Percentiles rank a stretch among this genome's conserved stretches.
These are phyloP conservation scores for Phaeodactylum tricornutum DNA, from an alignment of 108 stramenopile genomes.

Conservation along the genomic window DNA sequence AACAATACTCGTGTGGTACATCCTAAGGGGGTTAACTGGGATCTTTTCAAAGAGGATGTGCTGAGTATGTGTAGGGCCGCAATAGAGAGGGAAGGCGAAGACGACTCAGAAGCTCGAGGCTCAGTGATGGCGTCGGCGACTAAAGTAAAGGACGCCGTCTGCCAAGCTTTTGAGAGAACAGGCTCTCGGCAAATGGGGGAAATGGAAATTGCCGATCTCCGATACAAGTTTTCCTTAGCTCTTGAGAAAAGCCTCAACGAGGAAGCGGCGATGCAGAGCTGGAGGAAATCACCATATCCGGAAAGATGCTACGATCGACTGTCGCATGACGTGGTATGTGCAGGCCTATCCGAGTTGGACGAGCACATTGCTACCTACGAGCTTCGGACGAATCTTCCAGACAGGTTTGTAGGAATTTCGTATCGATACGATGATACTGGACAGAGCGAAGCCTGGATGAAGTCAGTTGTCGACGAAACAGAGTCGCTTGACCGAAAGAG, in stretches of 20 bases:
- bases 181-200: slow-evolving; percentile 42
- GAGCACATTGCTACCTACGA: slow-evolving; percentile 70
- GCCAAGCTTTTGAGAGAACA: slow-evolving; percentile 50
- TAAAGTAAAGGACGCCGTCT: slow-evolving; percentile 53
- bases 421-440: slow-evolving; percentile 77
- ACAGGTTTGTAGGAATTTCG: slow-evolving; percentile 70
- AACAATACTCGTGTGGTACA: slow-evolving; percentile 27
- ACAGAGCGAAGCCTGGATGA: slow-evolving; percentile 86
- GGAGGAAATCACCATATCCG: slow-evolving; percentile 58
- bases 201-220: slow-evolving; percentile 48
- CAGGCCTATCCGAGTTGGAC: slow-evolving; percentile 68
- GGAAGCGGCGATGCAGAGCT: slow-evolving; percentile 66
- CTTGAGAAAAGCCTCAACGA: slow-evolving; percentile 31
- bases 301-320: slow-evolving; percentile 69
- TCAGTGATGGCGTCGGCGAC: slow-evolving; percentile 15
- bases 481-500: slow-evolving; percentile 9
- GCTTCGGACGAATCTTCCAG: slow-evolving; percentile 50
- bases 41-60: slow-evolving; percentile 54
- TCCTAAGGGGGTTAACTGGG: slow-evolving; percentile 62
- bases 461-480: slow-evolving; percentile 51
- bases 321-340: slow-evolving; percentile 56
- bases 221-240: slow-evolving; percentile 30
- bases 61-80: slow-evolving; percentile 64
- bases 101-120: background rate
- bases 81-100: slow-evolving; percentile 14